These are phyloP conservation scores for Suhomyces vadensis DNA, from an alignment of 805 yeast genomes.

Conservation along the genomic window DNA sequence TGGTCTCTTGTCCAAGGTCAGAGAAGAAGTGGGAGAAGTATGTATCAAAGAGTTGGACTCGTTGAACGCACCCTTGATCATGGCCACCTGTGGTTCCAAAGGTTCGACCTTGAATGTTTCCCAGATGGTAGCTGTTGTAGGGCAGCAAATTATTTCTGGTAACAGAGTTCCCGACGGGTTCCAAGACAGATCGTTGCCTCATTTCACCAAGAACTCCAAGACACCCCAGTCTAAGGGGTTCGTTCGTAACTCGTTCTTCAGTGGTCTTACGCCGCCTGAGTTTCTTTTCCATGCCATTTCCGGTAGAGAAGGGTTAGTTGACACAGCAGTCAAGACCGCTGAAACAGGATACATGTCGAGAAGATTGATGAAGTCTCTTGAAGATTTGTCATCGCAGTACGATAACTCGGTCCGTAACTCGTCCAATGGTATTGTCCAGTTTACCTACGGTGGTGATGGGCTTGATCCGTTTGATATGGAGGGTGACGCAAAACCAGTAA, in stretches of 20 bases:
- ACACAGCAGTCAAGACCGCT: constrained; percentile 99
- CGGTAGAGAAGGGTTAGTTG: constrained; percentile 99
- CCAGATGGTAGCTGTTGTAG: constrained; percentile 99
- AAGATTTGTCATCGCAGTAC: constrained; percentile 90
- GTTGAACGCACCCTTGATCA: constrained; percentile 92
- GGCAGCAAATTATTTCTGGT: constrained; percentile 98
- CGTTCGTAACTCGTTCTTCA: constrained; percentile 90
- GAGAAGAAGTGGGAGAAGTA: constrained; percentile 98
- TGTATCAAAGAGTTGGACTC: constrained; percentile 90
- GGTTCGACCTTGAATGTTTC: constrained; percentile 98
- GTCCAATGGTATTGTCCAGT: constrained; percentile 94
- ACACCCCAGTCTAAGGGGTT: constrained; percentile 98
- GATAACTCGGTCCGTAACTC: constrained; percentile 95
- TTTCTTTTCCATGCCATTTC: constrained; percentile 98
- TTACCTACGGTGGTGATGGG: constrained; percentile 98
- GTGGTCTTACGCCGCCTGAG: constrained; percentile 95
- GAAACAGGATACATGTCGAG: constrained; percentile 99
- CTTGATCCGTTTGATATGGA: constrained; percentile 98
- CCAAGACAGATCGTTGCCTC: constrained; percentile 97
- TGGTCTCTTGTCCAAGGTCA: constrained; percentile 91
- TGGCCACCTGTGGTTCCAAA: constrained; percentile 99
- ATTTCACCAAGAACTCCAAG: constrained; percentile 91
- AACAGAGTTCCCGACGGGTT: constrained; percentile 99
- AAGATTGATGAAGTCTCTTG: constrained; percentile 95
- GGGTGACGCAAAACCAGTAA: constrained; percentile 96